These are phyloP conservation scores for Toxoplasma gondii DNA, from an alignment of 169 alveolate genomes.

Conservation along the genomic window DNA sequence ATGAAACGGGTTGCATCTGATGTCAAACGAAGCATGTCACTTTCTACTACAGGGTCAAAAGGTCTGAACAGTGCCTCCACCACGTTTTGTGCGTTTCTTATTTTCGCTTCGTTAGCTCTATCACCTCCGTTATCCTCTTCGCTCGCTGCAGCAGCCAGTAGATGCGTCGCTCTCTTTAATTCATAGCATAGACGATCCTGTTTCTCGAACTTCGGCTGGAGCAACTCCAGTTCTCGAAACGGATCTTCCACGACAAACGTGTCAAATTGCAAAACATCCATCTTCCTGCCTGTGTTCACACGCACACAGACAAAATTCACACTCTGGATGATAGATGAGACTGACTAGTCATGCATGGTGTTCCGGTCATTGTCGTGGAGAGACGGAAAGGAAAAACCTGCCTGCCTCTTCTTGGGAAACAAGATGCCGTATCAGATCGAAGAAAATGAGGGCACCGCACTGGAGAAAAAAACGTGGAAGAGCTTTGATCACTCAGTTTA, in stretches of 20 bases:
- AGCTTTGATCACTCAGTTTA: no score
- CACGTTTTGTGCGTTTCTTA: neutral
- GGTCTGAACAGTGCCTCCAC: neutral
- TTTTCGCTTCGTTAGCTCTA: neutral
- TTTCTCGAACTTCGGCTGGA: constrained; percentile 6
- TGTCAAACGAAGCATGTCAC: neutral
- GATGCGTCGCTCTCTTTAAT: neutral
- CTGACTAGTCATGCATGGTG: no score
- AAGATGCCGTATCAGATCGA: no score
- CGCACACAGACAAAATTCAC: neutral
- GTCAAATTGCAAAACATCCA: neutral
- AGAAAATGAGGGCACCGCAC: no score
- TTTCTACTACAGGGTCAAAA: neutral
- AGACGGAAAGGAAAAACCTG: no score
- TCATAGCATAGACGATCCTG: constrained; percentile 30
- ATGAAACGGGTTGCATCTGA: neutral
- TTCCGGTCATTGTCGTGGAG: no score
- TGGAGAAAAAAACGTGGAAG: no score
- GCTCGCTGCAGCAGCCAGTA: neutral
- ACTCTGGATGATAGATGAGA: no score
- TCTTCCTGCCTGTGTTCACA: neutral
- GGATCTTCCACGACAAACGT: constrained; percentile 32
- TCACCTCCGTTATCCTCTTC: neutral
- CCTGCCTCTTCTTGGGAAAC: no score
- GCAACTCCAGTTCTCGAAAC: neutral